Percentiles rank a stretch among this genome's conserved stretches.
Conservation (phyloP, 805 yeast genomes). For the Kluyveromyces starmeri region DNA sequence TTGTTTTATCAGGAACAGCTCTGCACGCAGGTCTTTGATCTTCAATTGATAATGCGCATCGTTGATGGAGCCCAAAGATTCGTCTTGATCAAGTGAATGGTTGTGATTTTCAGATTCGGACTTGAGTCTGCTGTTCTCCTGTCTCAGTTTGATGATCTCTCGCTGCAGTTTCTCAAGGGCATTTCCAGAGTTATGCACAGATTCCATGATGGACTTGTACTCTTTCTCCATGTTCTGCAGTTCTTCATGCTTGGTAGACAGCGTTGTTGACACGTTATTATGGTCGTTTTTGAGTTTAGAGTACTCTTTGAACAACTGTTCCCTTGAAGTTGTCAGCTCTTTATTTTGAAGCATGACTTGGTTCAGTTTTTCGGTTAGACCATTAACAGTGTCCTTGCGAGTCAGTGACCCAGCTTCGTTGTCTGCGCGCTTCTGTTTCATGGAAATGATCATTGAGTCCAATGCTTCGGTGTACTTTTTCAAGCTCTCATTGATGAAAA, state of each 20-base stretch:
- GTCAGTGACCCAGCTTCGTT: conserved; percentile 7
- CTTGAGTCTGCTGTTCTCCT: conserved; percentile 43
- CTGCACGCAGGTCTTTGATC: conserved; percentile 77
- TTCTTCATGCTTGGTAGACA: conserved; percentile 27
- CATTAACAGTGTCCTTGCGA: conserved; percentile 27
- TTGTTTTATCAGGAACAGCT: conserved; percentile 67
- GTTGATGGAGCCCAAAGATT: conserved; percentile 20
- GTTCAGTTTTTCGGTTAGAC: conserved; percentile 49
- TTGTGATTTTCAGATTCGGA: conserved; percentile 64
- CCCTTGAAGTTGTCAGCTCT: conserved; percentile 22
- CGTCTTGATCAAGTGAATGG: conserved; percentile 29
- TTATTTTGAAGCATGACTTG: conserved; percentile 42
- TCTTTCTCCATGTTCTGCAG: conserved; percentile 47
- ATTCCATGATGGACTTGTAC: conserved; percentile 61
- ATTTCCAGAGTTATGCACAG: conserved; percentile 63
- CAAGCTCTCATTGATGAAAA: conserved; percentile 1
- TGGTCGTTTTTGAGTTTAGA: conserved; percentile 22
- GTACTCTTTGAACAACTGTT: conserved; percentile 22
- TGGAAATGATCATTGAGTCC: conserved; percentile 9
- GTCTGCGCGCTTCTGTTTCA: conserved; percentile 6
- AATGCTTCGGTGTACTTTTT: neutral
- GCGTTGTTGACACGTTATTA: conserved; percentile 17
- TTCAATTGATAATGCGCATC: conserved; percentile 62
- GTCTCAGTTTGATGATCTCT: conserved; percentile 57
- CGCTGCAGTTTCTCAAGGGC: conserved; percentile 68